Evolutionary conservation across 1,284 basidiomycete genomes (phyloP), one percentile per base, ranked within the genome.

Genomic region (Malassezia sp.): DNA sequence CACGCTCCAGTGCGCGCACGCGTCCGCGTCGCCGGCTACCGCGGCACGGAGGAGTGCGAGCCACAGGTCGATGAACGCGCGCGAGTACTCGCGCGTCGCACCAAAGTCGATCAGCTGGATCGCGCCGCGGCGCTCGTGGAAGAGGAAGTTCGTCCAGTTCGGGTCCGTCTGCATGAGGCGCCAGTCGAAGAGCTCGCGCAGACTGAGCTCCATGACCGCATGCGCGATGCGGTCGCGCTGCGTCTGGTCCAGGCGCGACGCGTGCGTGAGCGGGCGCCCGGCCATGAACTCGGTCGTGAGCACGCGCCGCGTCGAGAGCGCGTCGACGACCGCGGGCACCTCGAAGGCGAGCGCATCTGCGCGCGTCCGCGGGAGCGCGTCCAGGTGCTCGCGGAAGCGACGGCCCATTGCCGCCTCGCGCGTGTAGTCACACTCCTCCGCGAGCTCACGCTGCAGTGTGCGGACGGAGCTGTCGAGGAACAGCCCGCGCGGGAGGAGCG

Each of bases 71-170:
- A 95, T 90, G 67, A 97, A 97, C 50, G 78, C 77, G 55, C 80
- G 80, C 1, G 79, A 77, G 72, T 96, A 97, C 56, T 81, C 80
- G 30, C 90, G 77, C 0, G 86, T 87, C 2, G 93, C 91, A 20
- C 91, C 93, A 61, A 97, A 96, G 72, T 99, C 91, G 49, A 97
- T 85, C 17, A 99, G 75, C 60, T 88, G 85, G 40, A 96, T 76
- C 79, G 62, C 57, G 28, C 37, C 41, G 12, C 51, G 57, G 8
- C 46, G 38, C 4, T 75, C 65, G 71, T 90, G 84, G 80, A 83
- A 96, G 22, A 99, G 74, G 73, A 97, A 97, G 71, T 96, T 97
- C 18, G 85, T 85, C 85, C 86, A 96, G 67, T 99, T 97, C 1
- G 93, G 91, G 71, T 97, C 91, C 0, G 91, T 97, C 72, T 97